Conservation (phyloP, 225 moss, liverwort and hornwort species). For the Polytrichum commune region DNA sequence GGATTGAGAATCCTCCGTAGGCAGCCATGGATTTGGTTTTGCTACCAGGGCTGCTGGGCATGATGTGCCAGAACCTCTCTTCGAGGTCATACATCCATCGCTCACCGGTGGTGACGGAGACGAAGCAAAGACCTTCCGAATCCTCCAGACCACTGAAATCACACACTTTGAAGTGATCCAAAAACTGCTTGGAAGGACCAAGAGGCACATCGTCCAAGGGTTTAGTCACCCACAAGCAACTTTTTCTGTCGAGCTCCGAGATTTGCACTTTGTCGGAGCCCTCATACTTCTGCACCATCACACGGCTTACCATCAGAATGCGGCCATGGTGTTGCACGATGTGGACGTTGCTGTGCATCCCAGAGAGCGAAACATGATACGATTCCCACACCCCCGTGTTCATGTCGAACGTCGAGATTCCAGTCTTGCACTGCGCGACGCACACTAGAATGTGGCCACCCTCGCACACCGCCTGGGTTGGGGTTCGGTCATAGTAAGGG, state of each 20-base stretch:
- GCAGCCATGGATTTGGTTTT: slow-evolving; percentile 52
- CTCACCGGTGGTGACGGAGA: slow-evolving; percentile 51
- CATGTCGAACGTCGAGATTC: slow-evolving; percentile 42
- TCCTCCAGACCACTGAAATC: slow-evolving; percentile 38
- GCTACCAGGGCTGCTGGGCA: slow-evolving; percentile 41
- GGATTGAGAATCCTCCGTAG: slow-evolving; percentile 54
- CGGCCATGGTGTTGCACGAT: slow-evolving; percentile 53
- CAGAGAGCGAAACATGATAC: slow-evolving; percentile 42
- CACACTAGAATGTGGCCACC: slow-evolving; percentile 30
- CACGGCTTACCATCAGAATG: slow-evolving; percentile 51
- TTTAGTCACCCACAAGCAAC: slow-evolving; percentile 30
- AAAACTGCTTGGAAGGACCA: slow-evolving; percentile 50
- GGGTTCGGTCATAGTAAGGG: slow-evolving; percentile 49
- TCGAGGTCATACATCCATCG: slow-evolving; percentile 56
- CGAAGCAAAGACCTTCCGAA: slow-evolving; percentile 46
- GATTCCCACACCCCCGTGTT: slow-evolving; percentile 44
- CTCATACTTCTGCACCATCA: slow-evolving; percentile 55
- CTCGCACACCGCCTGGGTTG: slow-evolving; percentile 40
- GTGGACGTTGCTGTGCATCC: slow-evolving; percentile 55
- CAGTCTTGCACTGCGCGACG: slow-evolving; percentile 60
- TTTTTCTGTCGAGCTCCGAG: slow-evolving; percentile 40
- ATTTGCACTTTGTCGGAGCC: slow-evolving; percentile 53
- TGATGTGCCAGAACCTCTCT: slow-evolving; percentile 53
- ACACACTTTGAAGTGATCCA: slow-evolving; percentile 61
- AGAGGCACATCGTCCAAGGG: slow-evolving; percentile 43